Evolutionary conservation across 2,329 filamentous ascomycete genomes (phyloP).

Genomic region (Geosmithia morbida): DNA sequence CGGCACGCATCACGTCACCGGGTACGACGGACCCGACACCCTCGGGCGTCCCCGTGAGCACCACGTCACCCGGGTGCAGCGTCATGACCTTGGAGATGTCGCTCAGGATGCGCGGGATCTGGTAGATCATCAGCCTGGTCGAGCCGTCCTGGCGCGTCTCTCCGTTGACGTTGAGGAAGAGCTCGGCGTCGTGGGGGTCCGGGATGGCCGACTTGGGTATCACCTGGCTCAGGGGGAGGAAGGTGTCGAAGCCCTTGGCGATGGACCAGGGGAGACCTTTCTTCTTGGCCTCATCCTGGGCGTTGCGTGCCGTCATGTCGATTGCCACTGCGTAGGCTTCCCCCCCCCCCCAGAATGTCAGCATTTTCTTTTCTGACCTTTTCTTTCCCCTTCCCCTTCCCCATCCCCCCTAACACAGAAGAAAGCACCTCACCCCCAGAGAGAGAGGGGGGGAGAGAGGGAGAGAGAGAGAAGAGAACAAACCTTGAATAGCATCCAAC

Average conservation of each 20-base stretch:
- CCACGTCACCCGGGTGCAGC: conserved; percentile 78
- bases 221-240: conserved; percentile 71
- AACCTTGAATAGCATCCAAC: conserved; percentile 69
- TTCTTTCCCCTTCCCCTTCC: no score
- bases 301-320: conserved; percentile 94
- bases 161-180: conserved; percentile 76
- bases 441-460: neutral
- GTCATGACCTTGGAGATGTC: conserved; percentile 96
- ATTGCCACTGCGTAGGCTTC: conserved; percentile 69
- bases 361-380: no score
- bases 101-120: conserved; percentile 71
- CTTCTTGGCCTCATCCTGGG: conserved; percentile 92
- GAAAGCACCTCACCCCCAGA: no score
- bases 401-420: neutral
- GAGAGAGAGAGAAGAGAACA: neutral
- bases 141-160: conserved; percentile 69
- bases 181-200: conserved; percentile 76
- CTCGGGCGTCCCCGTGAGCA: conserved; percentile 94
- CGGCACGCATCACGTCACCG: conserved; percentile 78
- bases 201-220: conserved; percentile 70
- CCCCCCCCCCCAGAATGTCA: no score
- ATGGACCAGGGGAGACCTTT: conserved; percentile 92
- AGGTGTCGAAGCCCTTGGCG: conserved; percentile 95
- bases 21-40: conserved; percentile 77
- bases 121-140: conserved; percentile 89